Evolutionary conservation across 257 asterid species (phyloP).

Genomic region (Eustoma russellianum): DNA sequence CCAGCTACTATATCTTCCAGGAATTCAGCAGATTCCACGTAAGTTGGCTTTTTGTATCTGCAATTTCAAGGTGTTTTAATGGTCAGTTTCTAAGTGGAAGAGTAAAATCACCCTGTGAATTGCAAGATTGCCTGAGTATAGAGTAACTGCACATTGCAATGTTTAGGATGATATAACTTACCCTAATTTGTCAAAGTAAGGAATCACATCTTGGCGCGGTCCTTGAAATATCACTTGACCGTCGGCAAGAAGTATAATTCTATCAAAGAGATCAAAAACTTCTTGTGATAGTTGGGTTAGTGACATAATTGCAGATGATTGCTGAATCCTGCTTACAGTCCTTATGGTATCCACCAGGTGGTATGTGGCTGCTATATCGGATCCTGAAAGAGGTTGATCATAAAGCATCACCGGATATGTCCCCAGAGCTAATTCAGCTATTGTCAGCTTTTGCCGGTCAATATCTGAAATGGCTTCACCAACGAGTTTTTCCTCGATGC

Average conservation of each 20-base stretch:
- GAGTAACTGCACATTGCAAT: no score
- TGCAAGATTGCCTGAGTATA: neutral
- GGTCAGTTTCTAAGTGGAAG: no score
- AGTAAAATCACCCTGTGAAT: no score
- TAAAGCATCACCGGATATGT: constrained; percentile 9
- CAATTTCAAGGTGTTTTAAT: neutral
- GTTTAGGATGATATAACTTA: neutral
- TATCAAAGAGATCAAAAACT: constrained; percentile 9
- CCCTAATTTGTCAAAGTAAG: constrained; percentile 12
- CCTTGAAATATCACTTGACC: constrained; percentile 10
- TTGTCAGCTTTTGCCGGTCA: constrained; percentile 10
- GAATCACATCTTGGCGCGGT: constrained; percentile 7
- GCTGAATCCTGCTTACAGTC: constrained; percentile 10
- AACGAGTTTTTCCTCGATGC: constrained; percentile 3
- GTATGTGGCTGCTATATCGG: constrained; percentile 11
- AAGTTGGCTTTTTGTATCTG: constrained; percentile 6
- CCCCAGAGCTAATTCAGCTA: constrained; percentile 9
- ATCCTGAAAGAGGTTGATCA: constrained; percentile 13
- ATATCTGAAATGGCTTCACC: constrained; percentile 8
- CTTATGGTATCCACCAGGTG: constrained; percentile 11
- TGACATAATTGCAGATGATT: constrained; percentile 11
- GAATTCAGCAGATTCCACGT: constrained; percentile 11
- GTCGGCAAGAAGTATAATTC: constrained; percentile 8
- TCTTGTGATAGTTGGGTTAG: constrained; percentile 9
- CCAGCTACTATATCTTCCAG: constrained; percentile 10